Evolutionary conservation across 2,329 filamentous ascomycete genomes (phyloP).

Genomic region (Lasiodiplodia hormozganensis): DNA sequence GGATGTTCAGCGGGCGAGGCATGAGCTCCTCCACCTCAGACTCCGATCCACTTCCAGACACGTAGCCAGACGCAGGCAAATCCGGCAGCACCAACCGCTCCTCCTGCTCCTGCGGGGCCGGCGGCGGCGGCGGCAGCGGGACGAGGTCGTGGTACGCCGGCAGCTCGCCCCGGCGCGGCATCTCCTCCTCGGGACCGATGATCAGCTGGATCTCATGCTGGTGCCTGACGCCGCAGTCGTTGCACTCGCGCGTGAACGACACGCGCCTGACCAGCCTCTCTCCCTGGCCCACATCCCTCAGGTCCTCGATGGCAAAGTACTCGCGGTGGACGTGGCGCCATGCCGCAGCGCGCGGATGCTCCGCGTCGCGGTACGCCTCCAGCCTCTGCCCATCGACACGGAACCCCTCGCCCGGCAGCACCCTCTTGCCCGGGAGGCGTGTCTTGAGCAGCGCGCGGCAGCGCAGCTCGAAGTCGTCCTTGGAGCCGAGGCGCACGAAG

Average conservation of each 20-base stretch:
- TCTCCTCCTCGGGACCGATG: neutral
- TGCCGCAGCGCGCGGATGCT: neutral
- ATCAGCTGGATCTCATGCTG: conserved; percentile 3
- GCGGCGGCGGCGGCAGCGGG: neutral
- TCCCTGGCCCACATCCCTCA: neutral
- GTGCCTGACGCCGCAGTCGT: neutral
- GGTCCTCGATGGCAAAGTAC: conserved; percentile 6
- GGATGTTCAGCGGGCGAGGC: neutral
- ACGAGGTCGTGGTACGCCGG: neutral
- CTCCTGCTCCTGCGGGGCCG: neutral
- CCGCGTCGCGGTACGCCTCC: neutral
- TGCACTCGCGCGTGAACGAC: neutral
- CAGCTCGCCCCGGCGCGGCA: neutral
- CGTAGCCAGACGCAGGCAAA: neutral
- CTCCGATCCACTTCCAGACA: neutral
- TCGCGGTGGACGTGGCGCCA: neutral
- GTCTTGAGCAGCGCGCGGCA: neutral
- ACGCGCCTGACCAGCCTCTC: neutral
- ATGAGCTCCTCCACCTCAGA: neutral
- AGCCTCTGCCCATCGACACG: neutral
- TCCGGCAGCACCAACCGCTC: neutral
- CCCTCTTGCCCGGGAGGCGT: neutral
- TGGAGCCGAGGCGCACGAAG: neutral
- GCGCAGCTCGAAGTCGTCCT: neutral
- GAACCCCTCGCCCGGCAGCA: neutral